Conservation (phyloP, 1,139 yeast genomes). For the Nakaseomyces glabratus region DNA sequence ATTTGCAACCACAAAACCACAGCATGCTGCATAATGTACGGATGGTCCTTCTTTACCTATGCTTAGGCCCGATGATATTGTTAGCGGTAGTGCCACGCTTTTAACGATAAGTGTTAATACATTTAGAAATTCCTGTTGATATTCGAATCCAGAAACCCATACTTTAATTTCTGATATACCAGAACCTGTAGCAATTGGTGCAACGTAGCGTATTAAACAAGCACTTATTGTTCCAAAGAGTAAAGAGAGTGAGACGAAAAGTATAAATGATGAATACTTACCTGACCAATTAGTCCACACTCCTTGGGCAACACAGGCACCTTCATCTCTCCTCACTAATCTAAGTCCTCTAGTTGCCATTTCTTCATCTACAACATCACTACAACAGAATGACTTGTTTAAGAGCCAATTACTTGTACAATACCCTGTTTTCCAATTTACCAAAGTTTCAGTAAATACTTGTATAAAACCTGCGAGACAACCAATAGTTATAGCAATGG, state of each 20-base stretch:
- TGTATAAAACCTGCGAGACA: constrained; percentile 72
- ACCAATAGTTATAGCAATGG: constrained; percentile 72
- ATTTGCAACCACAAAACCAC: constrained; percentile 38
- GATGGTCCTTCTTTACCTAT: constrained; percentile 92
- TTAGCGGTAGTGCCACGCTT: constrained; percentile 72
- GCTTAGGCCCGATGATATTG: constrained; percentile 83
- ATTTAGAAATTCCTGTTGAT: constrained; percentile 66
- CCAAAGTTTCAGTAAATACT: constrained; percentile 78
- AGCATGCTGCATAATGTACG: constrained; percentile 76
- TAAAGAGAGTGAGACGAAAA: constrained; percentile 53
- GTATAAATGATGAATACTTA: constrained; percentile 43
- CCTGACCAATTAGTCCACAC: constrained; percentile 51
- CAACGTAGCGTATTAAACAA: constrained; percentile 54
- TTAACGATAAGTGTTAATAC: constrained; percentile 67
- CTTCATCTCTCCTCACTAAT: constrained; percentile 28
- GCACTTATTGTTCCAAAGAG: constrained; percentile 60
- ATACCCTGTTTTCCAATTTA: constrained; percentile 68
- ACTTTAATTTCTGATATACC: constrained; percentile 96
- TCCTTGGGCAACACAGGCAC: constrained; percentile 36
- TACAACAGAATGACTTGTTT: constrained; percentile 73
- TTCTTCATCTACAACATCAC: constrained; percentile 36
- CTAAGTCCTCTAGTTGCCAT: constrained; percentile 7
- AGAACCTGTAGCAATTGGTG: constrained; percentile 93
- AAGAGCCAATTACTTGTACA: constrained; percentile 64
- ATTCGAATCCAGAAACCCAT: constrained; percentile 80